Evolutionary conservation across 805 yeast genomes (phyloP).

Genomic region (Suhomyces sp.): DNA sequence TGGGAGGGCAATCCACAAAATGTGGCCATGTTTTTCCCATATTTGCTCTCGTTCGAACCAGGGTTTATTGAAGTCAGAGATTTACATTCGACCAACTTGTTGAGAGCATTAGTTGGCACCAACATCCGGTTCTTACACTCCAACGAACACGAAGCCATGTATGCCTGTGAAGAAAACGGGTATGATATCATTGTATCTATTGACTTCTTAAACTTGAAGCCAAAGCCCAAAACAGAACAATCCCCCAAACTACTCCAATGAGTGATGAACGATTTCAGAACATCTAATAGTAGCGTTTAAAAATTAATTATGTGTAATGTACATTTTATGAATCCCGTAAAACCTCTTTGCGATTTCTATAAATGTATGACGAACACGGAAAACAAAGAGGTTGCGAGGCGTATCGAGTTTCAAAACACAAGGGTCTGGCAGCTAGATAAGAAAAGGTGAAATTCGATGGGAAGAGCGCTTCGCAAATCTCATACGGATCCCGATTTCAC

Average conservation of each 20-base stretch:
- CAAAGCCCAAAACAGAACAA: constrained; percentile 31
- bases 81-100: constrained; percentile 80
- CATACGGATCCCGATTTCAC: neutral
- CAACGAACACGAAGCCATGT: constrained; percentile 88
- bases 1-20: constrained; percentile 97
- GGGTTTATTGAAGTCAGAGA: constrained; percentile 90
- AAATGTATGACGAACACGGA: neutral
- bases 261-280: neutral
- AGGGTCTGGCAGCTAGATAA: neutral
- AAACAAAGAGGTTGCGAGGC: neutral
- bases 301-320: neutral
- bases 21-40: constrained; percentile 93
- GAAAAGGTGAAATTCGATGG: neutral
- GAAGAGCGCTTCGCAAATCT: neutral
- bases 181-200: constrained; percentile 88
- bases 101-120: constrained; percentile 88
- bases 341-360: neutral
- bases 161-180: constrained; percentile 89
- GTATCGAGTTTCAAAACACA: neutral
- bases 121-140: constrained; percentile 86
- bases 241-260: neutral
- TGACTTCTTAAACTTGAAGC: constrained; percentile 74
- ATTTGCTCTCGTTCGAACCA: constrained; percentile 83
- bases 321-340: neutral
- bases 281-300: neutral